A percentile compares a stretch with the other conserved stretches of the same genome.
Evolutionary conservation across 257 asterid genomes (phyloP).

Genomic region (Euphrasia confusa): DNA sequence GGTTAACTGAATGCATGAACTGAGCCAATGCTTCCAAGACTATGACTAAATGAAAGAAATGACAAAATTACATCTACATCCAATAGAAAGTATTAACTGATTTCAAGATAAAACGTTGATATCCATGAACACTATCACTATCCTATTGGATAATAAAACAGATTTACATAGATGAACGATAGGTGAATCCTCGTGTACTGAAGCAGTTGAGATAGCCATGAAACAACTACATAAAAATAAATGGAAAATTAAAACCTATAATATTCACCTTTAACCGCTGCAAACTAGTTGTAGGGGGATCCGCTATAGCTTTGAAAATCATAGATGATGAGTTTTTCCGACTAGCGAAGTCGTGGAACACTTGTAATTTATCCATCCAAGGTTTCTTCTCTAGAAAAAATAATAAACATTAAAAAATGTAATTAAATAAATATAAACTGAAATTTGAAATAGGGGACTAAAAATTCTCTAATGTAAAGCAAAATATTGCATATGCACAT

Average conservation of each 20-base stretch:
- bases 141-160: slow-evolving; percentile 2
- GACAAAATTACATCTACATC: not conserved
- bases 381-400: slow-evolving; percentile 64
- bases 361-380: slow-evolving; percentile 91
- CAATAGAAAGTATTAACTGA: not conserved
- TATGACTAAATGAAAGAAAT: too few species aligned
- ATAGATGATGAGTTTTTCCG: slow-evolving; percentile 50
- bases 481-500: slow-evolving; percentile 3
- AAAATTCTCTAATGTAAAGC: slow-evolving; percentile 6
- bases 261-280: slow-evolving; percentile 79
- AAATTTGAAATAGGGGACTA: not conserved
- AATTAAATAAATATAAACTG: not conserved
- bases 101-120: not conserved
- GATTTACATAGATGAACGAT: not conserved
- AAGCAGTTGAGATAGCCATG: not conserved
- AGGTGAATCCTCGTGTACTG: slow-evolving; percentile 3
- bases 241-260: slow-evolving; percentile 11
- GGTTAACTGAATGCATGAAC: too few species aligned
- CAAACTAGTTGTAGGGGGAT: slow-evolving; percentile 96
- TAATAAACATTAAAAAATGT: not conserved
- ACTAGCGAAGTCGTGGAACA: slow-evolving; percentile 67
- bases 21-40: too few species aligned
- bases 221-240: slow-evolving; percentile 6
- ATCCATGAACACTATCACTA: slow-evolving; percentile 8
- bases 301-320: slow-evolving; percentile 92